Evolutionary conservation across 257 asterid genomes (phyloP).

Genomic region (Marsdenia floribunda): DNA sequence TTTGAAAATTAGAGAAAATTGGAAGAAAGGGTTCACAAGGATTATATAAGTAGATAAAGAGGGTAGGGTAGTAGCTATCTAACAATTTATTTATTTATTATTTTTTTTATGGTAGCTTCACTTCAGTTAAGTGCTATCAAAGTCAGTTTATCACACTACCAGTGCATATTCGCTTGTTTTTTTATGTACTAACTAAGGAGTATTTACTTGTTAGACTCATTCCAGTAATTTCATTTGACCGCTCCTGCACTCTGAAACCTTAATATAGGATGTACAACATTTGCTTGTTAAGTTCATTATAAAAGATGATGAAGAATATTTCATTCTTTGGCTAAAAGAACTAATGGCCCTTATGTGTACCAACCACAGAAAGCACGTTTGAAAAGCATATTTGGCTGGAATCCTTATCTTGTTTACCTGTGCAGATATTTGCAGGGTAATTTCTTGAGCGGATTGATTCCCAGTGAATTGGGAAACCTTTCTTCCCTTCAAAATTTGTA

Average conservation of each 20-base stretch:
- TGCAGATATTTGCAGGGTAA: conserved; percentile 93
- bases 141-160: too few relatives aligned
- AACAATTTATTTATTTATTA: too few relatives aligned
- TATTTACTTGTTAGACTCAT: neutral
- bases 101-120: too few relatives aligned
- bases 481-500: conserved; percentile 69
- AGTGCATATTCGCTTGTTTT: too few relatives aligned
- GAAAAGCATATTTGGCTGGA: neutral
- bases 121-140: too few relatives aligned
- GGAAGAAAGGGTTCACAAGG: too few relatives aligned
- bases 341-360: neutral
- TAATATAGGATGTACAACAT: neutral
- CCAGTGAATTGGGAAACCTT: conserved; percentile 80
- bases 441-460: conserved; percentile 79
- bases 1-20: too few relatives aligned
- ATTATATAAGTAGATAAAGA: too few relatives aligned
- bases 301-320: neutral
- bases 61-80: too few relatives aligned
- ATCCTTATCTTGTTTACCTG: conserved; percentile 16
- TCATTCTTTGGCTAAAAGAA: conserved; percentile 15
- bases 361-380: neutral
- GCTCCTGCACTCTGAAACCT: neutral
- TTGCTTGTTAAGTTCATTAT: neutral
- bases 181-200: neutral
- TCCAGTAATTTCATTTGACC: neutral